Evolutionary conservation across 352 stramenopile genomes (phyloP), one percentile per base, ranked within the genome.

Genomic region (Chloridella minuta): DNA sequence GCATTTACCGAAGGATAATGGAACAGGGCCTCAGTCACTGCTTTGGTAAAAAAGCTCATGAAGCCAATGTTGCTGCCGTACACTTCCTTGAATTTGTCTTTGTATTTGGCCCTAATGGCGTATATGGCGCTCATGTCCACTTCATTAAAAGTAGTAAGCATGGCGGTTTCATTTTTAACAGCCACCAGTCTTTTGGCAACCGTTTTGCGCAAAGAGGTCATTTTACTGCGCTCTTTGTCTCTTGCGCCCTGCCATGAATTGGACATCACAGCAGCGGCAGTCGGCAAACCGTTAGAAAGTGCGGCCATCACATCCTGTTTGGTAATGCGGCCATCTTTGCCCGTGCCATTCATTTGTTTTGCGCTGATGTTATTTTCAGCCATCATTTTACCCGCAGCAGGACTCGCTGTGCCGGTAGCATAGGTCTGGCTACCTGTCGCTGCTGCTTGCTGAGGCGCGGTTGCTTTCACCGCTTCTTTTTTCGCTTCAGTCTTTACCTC

Each of bases 81-180:
- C 49, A 92, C 93, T 88, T 97, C 96, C 89, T 95, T 91, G 87
- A 99, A 99, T 51, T 92, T 92, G 3, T 94, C 91, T 86, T 94
- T 93, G 25, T 96, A 90, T 80, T 94, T 92, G 22, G 94, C 92
- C 85, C 93, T 91, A 40, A 97, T 88, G 87, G 93, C 93, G 87
- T 98, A 95, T n/a, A 98, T 90, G 86, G 94, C 94, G 66, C 92
- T 91, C 90, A 99, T 93, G 89, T 99, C 96, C 23, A 96, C 90
- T 88, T 99, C 96, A 89, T 99, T 95, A 91, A 99, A 99, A 66
- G 96, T 99, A 18, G 95, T 98, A 4, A 99, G 91, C 92, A 98
- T 98, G 25, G 96, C 96, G 22, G 95, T 94, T 22, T 93, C 94
- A 90, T 98, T 98, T 91, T 99, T 95, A 25, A 94, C 95, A 88